Conservation (phyloP, 495 filamentous ascomycete species). For the Lichina pygmaea region DNA sequence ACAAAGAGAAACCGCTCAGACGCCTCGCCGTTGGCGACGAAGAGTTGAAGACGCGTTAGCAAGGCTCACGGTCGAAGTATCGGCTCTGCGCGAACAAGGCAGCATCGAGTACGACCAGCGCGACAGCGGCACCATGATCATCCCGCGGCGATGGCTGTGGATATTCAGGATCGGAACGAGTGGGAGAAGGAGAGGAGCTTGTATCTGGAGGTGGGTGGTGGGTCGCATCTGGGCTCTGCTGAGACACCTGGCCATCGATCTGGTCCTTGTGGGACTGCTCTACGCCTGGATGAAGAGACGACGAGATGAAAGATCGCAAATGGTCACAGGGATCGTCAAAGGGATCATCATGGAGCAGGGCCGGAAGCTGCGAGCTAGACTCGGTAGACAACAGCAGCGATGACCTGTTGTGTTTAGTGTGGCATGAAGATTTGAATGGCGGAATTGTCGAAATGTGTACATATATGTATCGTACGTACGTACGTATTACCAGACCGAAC, state of each 20-base stretch:
- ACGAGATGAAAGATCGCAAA: constrained; percentile 21
- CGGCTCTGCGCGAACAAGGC: constrained; percentile 80
- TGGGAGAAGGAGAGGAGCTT: too few relatives aligned
- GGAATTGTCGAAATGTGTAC: too few relatives aligned
- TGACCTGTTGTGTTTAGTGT: background rate
- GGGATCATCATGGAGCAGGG: background rate
- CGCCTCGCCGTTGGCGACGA: constrained; percentile 34
- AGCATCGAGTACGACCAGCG: constrained; percentile 14
- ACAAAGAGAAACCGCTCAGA: constrained; percentile 7
- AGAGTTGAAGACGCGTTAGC: constrained; percentile 70
- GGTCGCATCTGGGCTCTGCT: background rate
- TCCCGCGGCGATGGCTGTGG: background rate
- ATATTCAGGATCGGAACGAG: background rate
- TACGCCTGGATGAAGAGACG: constrained; percentile 54
- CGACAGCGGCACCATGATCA: background rate
- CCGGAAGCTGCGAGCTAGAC: background rate
- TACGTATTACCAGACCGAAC: too few relatives aligned
- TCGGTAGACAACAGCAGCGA: background rate
- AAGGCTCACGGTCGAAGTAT: constrained; percentile 75
- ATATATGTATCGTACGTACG: too few relatives aligned
- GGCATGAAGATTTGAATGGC: too few relatives aligned
- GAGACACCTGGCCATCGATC: constrained; percentile 41
- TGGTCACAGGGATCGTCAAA: background rate
- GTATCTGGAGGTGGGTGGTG: background rate
- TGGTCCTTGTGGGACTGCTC: constrained; percentile 37